phyloP scores from a whole-genome alignment of 768 basidiomycete genomes.

The Pulveroboletus frians region DNA sequence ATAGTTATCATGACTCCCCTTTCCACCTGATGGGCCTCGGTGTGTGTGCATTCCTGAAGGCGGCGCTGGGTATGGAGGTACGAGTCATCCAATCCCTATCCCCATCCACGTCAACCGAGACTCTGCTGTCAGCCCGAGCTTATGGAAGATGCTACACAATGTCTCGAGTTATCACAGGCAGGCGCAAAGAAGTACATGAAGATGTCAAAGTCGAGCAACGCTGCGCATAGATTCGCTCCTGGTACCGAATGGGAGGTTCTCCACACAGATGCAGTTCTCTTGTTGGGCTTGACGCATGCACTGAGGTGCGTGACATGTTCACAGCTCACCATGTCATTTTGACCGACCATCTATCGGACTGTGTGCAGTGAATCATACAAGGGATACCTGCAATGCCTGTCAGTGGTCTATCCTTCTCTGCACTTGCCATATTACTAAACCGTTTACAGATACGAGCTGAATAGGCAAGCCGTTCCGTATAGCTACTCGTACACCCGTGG shows the following conservation, averaged over 20 bases:
- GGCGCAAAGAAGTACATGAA: constrained; percentile 51
- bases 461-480: constrained; percentile 40
- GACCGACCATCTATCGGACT: not conserved
- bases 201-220: constrained; percentile 30
- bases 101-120: not conserved
- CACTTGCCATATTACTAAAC: constrained; percentile 9
- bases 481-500: constrained; percentile 12
- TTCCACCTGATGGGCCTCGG: constrained; percentile 73
- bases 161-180: constrained; percentile 55
- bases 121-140: constrained; percentile 41
- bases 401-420: constrained; percentile 20
- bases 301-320: constrained; percentile 44
- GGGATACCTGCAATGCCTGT: constrained; percentile 78
- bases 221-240: constrained; percentile 43
- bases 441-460: constrained; percentile 40
- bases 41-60: constrained; percentile 69
- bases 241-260: constrained; percentile 76
- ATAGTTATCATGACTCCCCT: constrained; percentile 42
- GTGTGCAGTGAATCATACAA: constrained; percentile 61
- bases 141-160: constrained; percentile 57
- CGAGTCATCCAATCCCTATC: not conserved
- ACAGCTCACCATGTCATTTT: not conserved
- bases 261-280: constrained; percentile 64
- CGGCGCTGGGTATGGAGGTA: constrained; percentile 79
- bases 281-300: constrained; percentile 67